These are phyloP conservation scores for Nicotiana sylvestris DNA, from an alignment of 257 asterid species.

Conservation along the genomic window DNA sequence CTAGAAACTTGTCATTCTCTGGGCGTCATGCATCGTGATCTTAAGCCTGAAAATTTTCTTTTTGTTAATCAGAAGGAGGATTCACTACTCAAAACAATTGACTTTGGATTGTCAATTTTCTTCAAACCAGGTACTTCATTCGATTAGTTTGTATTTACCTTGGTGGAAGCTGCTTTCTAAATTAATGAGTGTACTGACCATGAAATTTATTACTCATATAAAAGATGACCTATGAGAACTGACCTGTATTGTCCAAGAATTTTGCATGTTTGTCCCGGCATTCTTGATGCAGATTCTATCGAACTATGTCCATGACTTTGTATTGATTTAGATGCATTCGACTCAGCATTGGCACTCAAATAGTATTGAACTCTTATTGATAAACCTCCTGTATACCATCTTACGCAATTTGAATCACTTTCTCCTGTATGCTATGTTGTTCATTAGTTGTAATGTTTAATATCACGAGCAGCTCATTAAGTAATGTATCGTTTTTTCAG, in stretches of 20 bases:
- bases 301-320: neutral
- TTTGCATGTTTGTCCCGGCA: neutral
- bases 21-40: slow-evolving; percentile 98
- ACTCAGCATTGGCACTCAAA: neutral
- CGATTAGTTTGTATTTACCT: neutral
- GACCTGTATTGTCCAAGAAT: neutral
- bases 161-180: neutral
- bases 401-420: neutral
- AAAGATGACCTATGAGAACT: neutral
- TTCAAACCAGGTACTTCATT: slow-evolving; percentile 76
- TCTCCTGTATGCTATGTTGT: neutral
- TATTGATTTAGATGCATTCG: neutral
- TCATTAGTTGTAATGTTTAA: neutral
- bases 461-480: neutral
- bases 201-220: neutral
- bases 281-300: neutral
- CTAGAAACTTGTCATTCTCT: slow-evolving; percentile 94
- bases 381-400: neutral
- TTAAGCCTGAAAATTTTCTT: slow-evolving; percentile 94
- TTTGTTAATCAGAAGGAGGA: slow-evolving; percentile 83
- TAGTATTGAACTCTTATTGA: neutral
- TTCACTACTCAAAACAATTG: slow-evolving; percentile 85
- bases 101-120: slow-evolving; percentile 85
- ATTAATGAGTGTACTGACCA: neutral
- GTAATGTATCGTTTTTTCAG: slow-evolving; percentile 33